Percentiles rank a stretch among this genome's conserved stretches.
These are phyloP conservation scores for Cytospora schulzeri DNA, from an alignment of 2,329 filamentous ascomycete species.

Conservation along the genomic window DNA sequence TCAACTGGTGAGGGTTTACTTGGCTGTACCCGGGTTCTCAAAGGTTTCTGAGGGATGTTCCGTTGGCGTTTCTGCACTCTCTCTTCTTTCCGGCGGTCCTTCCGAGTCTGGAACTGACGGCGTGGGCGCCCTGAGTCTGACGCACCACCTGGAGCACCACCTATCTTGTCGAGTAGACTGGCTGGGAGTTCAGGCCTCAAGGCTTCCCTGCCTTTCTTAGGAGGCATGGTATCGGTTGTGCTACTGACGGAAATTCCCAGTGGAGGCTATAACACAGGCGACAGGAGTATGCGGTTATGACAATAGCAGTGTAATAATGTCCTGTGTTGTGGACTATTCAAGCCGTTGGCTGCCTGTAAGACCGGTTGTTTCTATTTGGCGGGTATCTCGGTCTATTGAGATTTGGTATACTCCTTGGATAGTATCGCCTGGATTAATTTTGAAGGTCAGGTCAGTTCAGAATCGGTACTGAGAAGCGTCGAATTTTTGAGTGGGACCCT, in stretches of 20 bases:
- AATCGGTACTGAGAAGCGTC: not conserved
- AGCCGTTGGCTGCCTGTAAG: not conserved
- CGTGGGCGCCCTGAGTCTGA: constrained; percentile 22
- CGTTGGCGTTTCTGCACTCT: constrained; percentile 56
- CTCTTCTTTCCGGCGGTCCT: constrained; percentile 69
- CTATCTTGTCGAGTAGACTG: constrained; percentile 48
- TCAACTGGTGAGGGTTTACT: not conserved
- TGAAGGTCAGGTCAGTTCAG: not conserved
- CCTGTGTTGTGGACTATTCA: not conserved
- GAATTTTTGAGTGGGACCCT: not conserved
- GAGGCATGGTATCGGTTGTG: constrained; percentile 15
- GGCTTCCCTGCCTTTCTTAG: constrained; percentile 31
- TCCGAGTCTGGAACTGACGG: constrained; percentile 45
- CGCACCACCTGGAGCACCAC: constrained; percentile 23
- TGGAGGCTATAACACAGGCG: not conserved
- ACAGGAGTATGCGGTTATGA: not conserved
- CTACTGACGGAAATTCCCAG: constrained; percentile 28
- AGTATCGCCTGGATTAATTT: not conserved
- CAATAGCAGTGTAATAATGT: not conserved
- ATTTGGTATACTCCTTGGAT: too few species aligned
- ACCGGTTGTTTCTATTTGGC: not conserved
- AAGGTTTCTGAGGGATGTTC: constrained; percentile 29
- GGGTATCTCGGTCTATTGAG: not conserved
- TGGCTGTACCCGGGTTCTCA: not conserved
- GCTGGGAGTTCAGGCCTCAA: constrained; percentile 44